Conservation (phyloP, 805 yeast genomes). For the Maudiozyma bulderi region DNA sequence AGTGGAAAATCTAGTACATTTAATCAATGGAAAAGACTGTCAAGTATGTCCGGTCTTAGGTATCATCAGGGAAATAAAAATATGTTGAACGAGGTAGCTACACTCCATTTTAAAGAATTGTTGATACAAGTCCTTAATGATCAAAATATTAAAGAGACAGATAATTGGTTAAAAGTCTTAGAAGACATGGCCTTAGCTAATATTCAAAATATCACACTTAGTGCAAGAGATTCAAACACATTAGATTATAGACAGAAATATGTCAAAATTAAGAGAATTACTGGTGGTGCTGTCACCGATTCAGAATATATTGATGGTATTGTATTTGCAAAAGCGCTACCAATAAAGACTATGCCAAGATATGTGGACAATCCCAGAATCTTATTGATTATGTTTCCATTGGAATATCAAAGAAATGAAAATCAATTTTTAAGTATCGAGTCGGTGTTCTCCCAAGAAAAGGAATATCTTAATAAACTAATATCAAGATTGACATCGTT, state of each 20-base stretch:
- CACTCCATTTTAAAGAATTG: slow-evolving; percentile 39
- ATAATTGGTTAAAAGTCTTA: slow-evolving; percentile 52
- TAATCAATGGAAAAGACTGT: slow-evolving; percentile 15
- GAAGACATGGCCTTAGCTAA: slow-evolving; percentile 38
- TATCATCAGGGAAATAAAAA: slow-evolving; percentile 13
- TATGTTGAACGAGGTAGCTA: slow-evolving; percentile 31
- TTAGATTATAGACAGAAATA: slow-evolving; percentile 75
- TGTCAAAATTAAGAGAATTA: slow-evolving; percentile 73
- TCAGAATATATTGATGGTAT: slow-evolving; percentile 65
- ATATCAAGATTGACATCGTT: slow-evolving; percentile 70
- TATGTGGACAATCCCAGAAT: slow-evolving; percentile 59
- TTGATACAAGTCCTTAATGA: slow-evolving; percentile 54
- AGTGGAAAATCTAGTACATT: slow-evolving; percentile 1
- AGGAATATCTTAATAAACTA: slow-evolving; percentile 71
- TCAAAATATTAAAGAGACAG: slow-evolving; percentile 38
- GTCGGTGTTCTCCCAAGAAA: slow-evolving; percentile 78
- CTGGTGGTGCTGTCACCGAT: slow-evolving; percentile 61
- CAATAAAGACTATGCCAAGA: slow-evolving; percentile 69
- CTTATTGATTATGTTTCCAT: slow-evolving; percentile 75
- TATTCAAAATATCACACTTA: slow-evolving; percentile 51
- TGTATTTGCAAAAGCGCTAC: slow-evolving; percentile 74
- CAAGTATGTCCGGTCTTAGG: slow-evolving; percentile 13
- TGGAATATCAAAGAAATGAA: slow-evolving; percentile 71
- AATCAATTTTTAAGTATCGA: slow-evolving; percentile 75
- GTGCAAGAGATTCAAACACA: slow-evolving; percentile 54